A percentile compares a stretch with the other conserved stretches of the same genome.
Evolutionary conservation across 805 yeast genomes (phyloP).

Genomic region (Naumovozyma baii): DNA sequence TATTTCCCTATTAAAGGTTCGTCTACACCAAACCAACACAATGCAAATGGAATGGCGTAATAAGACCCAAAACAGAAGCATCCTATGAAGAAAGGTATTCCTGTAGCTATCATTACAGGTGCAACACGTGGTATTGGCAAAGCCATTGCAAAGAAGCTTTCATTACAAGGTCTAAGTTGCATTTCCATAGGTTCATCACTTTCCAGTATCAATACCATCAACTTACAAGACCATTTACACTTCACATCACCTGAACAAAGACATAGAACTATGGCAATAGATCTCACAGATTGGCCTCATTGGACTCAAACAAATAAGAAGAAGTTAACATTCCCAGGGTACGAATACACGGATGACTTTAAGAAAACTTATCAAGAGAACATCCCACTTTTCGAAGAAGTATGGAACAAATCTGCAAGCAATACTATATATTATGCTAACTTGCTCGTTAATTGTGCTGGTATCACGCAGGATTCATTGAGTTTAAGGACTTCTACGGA

Average conservation of each 20-base stretch:
- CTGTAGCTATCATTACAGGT: slow-evolving; percentile 34
- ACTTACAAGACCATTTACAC: slow-evolving; percentile 5
- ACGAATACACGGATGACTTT: slow-evolving; percentile 4
- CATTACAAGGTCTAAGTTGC: slow-evolving; percentile 20
- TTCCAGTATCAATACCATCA: slow-evolving; percentile 3
- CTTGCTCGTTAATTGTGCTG: slow-evolving; percentile 27
- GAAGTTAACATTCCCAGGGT: slow-evolving; percentile 7
- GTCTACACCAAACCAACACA: no score
- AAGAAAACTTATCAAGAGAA: not conserved
- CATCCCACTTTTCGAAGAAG: not conserved
- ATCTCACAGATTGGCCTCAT: slow-evolving; percentile 23
- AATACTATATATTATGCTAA: slow-evolving; percentile 11
- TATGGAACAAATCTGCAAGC: slow-evolving; percentile 1
- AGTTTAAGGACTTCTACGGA: slow-evolving; percentile 13
- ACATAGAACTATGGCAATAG: slow-evolving; percentile 22
- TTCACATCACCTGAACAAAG: slow-evolving; percentile 10
- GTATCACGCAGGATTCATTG: slow-evolving; percentile 22
- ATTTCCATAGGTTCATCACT: slow-evolving; percentile 21
- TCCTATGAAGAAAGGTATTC: slow-evolving; percentile 1
- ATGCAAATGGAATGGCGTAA: no score
- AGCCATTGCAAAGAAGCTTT: slow-evolving; percentile 24
- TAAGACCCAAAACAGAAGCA: no score
- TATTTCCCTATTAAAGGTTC: no score
- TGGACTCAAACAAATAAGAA: slow-evolving; percentile 11
- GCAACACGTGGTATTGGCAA: slow-evolving; percentile 38